Evolutionary conservation across 2,329 filamentous ascomycete genomes (phyloP).

Genomic region (Exophiala xenobiotica): DNA sequence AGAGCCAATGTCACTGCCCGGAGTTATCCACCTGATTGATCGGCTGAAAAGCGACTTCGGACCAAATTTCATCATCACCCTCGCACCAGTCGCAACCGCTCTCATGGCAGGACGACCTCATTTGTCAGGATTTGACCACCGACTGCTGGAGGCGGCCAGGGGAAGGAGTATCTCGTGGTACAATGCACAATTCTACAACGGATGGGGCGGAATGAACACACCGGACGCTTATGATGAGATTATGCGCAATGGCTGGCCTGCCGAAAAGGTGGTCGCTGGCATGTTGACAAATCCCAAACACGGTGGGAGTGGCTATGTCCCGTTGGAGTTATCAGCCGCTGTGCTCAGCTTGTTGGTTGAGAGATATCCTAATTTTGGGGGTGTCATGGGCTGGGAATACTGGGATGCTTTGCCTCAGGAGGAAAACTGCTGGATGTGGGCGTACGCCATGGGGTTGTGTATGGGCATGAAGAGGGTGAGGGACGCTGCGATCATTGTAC

Average conservation of each 20-base stretch:
- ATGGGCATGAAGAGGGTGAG: conserved; percentile 45
- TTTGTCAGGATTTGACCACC: conserved; percentile 80
- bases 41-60: conserved; percentile 56
- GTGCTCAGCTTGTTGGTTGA: conserved; percentile 59
- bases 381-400: conserved; percentile 94
- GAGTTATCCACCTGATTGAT: conserved; percentile 66
- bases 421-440: conserved; percentile 74
- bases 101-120: conserved; percentile 58
- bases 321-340: conserved; percentile 55
- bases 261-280: conserved; percentile 73
- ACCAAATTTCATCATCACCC: conserved; percentile 61
- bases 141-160: conserved; percentile 66
- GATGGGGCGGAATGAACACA: conserved; percentile 70
- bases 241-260: conserved; percentile 62
- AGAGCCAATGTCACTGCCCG: conserved; percentile 67
- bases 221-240: conserved; percentile 45
- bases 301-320: conserved; percentile 63
- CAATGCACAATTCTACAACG: conserved; percentile 91
- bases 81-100: conserved; percentile 79
- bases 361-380: conserved; percentile 70
- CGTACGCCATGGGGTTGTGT: conserved; percentile 60
- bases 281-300: conserved; percentile 77
- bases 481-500: conserved; percentile 35
- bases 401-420: conserved; percentile 73
- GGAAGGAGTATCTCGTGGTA: conserved; percentile 75